Percentiles rank a stretch among this genome's conserved stretches.
These are phyloP conservation scores for Periglandula ipomoeae DNA, from an alignment of 2,329 filamentous ascomycete species.

Conservation along the genomic window DNA sequence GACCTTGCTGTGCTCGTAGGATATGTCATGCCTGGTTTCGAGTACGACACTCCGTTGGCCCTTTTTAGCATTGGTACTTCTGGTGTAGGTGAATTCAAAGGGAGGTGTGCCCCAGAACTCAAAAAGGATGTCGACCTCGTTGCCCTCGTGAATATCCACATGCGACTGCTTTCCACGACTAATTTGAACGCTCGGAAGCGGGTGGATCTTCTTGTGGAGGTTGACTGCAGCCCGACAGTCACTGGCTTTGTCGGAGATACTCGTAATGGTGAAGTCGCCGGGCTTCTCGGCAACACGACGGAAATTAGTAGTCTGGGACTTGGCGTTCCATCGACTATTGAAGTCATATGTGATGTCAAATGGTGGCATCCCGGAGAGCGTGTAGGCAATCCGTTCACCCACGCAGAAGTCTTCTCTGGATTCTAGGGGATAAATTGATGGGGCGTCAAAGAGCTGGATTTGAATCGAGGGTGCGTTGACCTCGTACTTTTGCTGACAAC, in stretches of 20 bases:
- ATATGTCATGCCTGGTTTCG: constrained; percentile 83
- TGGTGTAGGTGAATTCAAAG: constrained; percentile 95
- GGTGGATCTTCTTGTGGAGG: constrained; percentile 77
- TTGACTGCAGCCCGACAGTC: constrained; percentile 75
- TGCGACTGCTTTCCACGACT: constrained; percentile 72
- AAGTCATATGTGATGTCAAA: constrained; percentile 94
- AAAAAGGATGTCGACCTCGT: constrained; percentile 85
- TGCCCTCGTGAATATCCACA: constrained; percentile 94
- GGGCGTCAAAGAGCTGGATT: constrained; percentile 87
- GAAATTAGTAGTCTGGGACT: constrained; percentile 73
- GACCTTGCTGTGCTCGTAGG: constrained; percentile 70
- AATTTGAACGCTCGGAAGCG: constrained; percentile 84
- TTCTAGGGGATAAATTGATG: constrained; percentile 81
- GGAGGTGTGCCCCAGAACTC: constrained; percentile 93
- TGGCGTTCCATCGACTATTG: constrained; percentile 71
- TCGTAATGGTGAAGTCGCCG: constrained; percentile 80
- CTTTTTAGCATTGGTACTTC: constrained; percentile 75
- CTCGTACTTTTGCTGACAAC: constrained; percentile 74
- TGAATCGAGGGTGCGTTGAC: constrained; percentile 67
- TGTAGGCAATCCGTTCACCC: constrained; percentile 88
- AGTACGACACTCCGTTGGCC: constrained; percentile 71
- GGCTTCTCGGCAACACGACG: constrained; percentile 86
- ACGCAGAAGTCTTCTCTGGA: constrained; percentile 85
- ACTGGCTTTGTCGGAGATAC: constrained; percentile 77
- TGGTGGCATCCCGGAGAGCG: constrained; percentile 79